phyloP scores from a whole-genome alignment of 495 filamentous ascomycete genomes.

The Stereocaulon alpinum region DNA sequence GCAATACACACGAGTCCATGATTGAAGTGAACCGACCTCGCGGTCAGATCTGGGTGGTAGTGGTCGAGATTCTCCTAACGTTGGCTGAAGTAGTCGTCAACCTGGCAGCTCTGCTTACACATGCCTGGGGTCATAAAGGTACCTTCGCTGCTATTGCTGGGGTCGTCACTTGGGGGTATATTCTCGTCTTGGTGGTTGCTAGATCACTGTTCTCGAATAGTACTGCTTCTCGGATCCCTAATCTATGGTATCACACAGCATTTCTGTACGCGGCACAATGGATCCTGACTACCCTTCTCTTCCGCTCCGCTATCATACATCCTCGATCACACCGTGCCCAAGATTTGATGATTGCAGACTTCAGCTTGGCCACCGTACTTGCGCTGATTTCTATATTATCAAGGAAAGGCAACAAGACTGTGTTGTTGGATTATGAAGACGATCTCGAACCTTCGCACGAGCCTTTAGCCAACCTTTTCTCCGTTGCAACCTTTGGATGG shows the following conservation, averaged over 20 bases:
- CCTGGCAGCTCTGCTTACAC: conserved; percentile 45
- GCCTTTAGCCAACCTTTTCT: conserved; percentile 77
- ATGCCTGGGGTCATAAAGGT: conserved; percentile 45
- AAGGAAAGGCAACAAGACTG: conserved; percentile 83
- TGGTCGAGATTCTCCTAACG: conserved; percentile 65
- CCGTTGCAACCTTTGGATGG: conserved; percentile 82
- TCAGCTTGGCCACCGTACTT: conserved; percentile 62
- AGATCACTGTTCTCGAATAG: conserved; percentile 63
- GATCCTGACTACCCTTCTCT: conserved; percentile 61
- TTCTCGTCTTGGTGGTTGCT: conserved; percentile 60
- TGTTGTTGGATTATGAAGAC: conserved; percentile 77
- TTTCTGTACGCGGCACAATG: conserved; percentile 77
- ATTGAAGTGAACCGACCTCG: conserved; percentile 68
- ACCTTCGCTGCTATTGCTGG: conserved; percentile 52
- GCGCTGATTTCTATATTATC: conserved; percentile 66
- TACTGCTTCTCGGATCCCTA: conserved; percentile 46
- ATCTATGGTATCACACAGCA: conserved; percentile 89
- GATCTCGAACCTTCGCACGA: conserved; percentile 76
- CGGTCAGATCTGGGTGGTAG: conserved; percentile 56
- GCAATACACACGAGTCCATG: conserved; percentile 49
- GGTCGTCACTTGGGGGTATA: conserved; percentile 68
- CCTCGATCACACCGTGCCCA: conserved; percentile 52
- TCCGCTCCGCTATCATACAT: conserved; percentile 79
- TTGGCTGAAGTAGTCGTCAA: conserved; percentile 60
- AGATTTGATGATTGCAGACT: conserved; percentile 56